Base-by-base conservation (phyloP, 257 asterid species). In the Solanum megistacrolobum region DNA sequence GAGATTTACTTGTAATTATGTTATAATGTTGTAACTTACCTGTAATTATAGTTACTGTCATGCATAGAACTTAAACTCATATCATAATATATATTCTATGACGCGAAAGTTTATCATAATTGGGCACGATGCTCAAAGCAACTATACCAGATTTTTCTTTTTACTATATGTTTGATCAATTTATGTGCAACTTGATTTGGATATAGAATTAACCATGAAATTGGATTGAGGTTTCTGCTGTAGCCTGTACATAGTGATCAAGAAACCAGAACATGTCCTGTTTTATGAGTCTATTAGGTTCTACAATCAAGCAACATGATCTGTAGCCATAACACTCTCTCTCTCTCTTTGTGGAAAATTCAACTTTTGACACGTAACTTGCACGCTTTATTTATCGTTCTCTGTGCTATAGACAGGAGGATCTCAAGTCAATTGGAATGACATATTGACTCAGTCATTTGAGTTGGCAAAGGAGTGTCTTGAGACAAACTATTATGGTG, bases 401-500 rank as follows among this genome's bases (percentile, higher is more conserved):
- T n/a, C 46, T n/a, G 21, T 23, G 41, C 55, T 88, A 85, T 88
- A 93, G 93, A 18, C 79, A 69, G 82, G 72, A 20, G 79, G 76
- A 76, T 36, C 87, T 23, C 74, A 89, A 82, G 39, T 25, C 20
- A 90, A 88, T 52, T 87, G 88, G 85, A 71, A 76, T 38, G 92
- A 75, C 16, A 91, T 13, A 60, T 86, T 11, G 86, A 90, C 88
- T 88, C 87, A 91, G 86, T 88, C 90, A 35, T 66, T 82, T 12
- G 83, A 90, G 32, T 86, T 34, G 9, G 94, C 94, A 8, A 87
- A 91, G 89, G 87, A 86, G 34, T 93, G 95, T 72, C 43, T 93
- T 2, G 74, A 81, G 6, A 93, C 91, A 9, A 93, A 93, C 85
- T 94, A 90, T 58, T 92, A 92, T 23, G 93, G 93, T 38, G 84